These are phyloP conservation scores for Xanthoparmelia taractica DNA, from an alignment of 495 filamentous ascomycete genomes.

Conservation along the genomic window DNA sequence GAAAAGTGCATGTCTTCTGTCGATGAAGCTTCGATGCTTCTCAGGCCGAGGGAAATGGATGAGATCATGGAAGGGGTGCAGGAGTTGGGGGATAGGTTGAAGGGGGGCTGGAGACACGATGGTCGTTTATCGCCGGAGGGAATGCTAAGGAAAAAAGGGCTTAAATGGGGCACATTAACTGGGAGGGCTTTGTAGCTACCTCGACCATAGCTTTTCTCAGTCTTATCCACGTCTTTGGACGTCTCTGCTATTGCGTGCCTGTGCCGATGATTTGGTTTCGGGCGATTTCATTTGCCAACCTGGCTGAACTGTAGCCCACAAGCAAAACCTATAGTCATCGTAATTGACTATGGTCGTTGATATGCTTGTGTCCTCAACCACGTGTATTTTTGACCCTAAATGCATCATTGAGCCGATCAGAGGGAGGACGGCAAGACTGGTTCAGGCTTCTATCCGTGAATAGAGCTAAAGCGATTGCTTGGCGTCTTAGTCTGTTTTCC, in stretches of 20 bases:
- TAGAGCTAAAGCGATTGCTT: background rate
- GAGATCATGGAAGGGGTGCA: conserved; percentile 4
- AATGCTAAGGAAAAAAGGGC: background rate
- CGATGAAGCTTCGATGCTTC: background rate
- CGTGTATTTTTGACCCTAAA: background rate
- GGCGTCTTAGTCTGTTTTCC: background rate
- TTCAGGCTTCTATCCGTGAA: background rate
- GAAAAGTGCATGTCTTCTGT: background rate
- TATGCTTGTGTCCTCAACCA: background rate
- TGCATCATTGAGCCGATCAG: no score
- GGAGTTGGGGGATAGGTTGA: conserved; percentile 2
- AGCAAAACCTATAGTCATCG: background rate
- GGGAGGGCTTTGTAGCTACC: background rate
- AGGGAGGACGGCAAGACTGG: background rate
- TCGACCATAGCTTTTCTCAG: background rate
- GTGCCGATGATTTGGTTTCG: background rate
- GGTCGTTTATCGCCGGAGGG: background rate
- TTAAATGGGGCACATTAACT: background rate
- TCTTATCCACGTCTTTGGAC: background rate
- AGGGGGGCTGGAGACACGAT: background rate
- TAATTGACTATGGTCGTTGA: background rate
- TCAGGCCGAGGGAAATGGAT: background rate
- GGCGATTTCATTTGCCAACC: background rate
- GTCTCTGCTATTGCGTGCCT: background rate
- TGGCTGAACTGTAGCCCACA: background rate